Conservation (phyloP, 805 yeast species). For the Hanseniaspora lachancei region DNA sequence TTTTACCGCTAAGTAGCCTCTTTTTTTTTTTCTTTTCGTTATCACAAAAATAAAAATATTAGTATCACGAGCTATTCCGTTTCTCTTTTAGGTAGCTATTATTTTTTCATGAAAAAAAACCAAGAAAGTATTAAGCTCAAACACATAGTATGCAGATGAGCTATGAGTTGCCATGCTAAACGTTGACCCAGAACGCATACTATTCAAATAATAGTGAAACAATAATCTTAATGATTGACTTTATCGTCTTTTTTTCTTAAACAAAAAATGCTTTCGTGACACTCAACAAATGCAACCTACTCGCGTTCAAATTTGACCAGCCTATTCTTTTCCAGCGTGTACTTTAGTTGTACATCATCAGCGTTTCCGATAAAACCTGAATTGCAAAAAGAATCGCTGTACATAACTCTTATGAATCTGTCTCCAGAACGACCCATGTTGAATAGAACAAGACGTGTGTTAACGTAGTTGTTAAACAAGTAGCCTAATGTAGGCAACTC, state of each 20-base stretch:
- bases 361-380: background rate
- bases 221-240: background rate
- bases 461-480: conserved; percentile 8
- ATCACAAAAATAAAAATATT: no score
- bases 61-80: background rate
- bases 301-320: background rate
- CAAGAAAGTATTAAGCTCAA: background rate
- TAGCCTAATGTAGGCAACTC: conserved; percentile 9
- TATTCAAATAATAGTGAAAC: background rate
- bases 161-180: background rate
- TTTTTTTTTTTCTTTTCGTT: no score
- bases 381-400: conserved; percentile 6
- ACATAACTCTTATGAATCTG: conserved; percentile 1
- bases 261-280: no score
- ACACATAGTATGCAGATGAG: background rate
- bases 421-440: conserved; percentile 7
- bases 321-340: background rate
- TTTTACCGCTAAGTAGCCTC: no score
- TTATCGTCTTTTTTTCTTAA: background rate
- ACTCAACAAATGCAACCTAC: background rate
- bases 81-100: background rate
- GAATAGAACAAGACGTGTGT: conserved; percentile 1
- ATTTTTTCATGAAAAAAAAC: background rate
- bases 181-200: background rate
- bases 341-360: background rate